Base-by-base conservation (phyloP, 305 asterid genomes). In the Stenogyne calaminthoides region DNA sequence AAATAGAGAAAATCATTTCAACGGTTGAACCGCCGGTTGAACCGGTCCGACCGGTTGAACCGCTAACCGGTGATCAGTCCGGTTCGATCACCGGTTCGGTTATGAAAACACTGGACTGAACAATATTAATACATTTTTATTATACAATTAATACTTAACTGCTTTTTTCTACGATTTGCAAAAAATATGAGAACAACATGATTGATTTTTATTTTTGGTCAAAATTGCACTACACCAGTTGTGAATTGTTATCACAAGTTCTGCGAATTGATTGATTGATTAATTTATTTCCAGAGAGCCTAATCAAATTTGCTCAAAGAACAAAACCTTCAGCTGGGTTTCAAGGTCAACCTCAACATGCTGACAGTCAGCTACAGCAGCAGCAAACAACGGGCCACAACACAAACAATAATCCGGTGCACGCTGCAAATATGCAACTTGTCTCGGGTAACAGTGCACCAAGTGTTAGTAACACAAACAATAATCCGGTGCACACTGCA, bases 221-320 rank as follows among this genome's bases (percentile, higher is more conserved):
- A 3, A 44, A 36, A 7, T 36, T 44, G 51, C 16, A 12, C 12
- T 14, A 3, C 52, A 5, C 52, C 3, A 25, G 29, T 2, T 25
- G 2, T 25, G 16, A 44, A 12, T 4, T 44, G 16, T 44, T 12
- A 44, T 6, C 14, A 14, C 15, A 46, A 49, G 22, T 49, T n/a
- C 6, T 49, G 3, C 4, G 4, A 49, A 49, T 49, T 15, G 32
- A 52, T 52, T 52, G 27, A 54, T 54, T 8, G 9, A 60, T 16
- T 80, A 59, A 49, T 47, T 63, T 19, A 54, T 77, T 71, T 57
- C 19, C 81, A 89, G 91, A 90, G 81, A 90, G 94, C 73, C 84
- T 90, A 82, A 76, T 82, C 66, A 90, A 90, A 72, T 88, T 82
- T 77, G 84, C 94, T 70, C 81, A 88, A 74, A 84, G 83, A 69